Percentiles rank a stretch among this genome's conserved stretches.
Conservation (phyloP, 768 basidiomycete genomes). For the Pleurotus djamor region DNA sequence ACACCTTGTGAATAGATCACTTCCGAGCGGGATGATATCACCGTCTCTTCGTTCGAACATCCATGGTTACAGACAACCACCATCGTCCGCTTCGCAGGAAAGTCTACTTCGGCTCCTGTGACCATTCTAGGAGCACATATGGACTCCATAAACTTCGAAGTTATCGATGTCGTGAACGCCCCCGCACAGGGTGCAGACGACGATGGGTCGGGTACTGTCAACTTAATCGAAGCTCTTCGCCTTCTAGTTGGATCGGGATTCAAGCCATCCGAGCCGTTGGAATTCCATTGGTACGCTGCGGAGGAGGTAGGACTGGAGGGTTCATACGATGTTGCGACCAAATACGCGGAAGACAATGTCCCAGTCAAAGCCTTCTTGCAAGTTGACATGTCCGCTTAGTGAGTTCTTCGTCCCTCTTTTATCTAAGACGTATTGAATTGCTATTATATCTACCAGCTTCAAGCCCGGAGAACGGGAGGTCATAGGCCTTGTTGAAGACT, state of each 20-base stretch:
- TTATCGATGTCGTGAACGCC: slow-evolving; percentile 6
- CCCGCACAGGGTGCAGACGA: slow-evolving; percentile 17
- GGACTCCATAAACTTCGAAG: slow-evolving; percentile 17
- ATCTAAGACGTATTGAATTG: background rate
- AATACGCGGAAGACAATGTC: slow-evolving; percentile 40
- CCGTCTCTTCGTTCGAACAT: slow-evolving; percentile 9
- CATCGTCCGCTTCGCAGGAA: slow-evolving; percentile 13
- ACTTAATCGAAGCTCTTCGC: slow-evolving; percentile 38
- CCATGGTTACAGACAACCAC: slow-evolving; percentile 13
- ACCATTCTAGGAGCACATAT: slow-evolving; percentile 18
- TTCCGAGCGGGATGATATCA: slow-evolving; percentile 3
- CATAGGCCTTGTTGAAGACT: slow-evolving; percentile 36
- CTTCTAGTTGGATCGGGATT: slow-evolving; percentile 34
- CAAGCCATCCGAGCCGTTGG: slow-evolving; percentile 34
- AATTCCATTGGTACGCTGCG: slow-evolving; percentile 47
- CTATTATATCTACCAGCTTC: slow-evolving; percentile 29
- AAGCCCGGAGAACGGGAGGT: slow-evolving; percentile 41
- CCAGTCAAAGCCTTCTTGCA: slow-evolving; percentile 50
- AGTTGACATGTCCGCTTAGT: slow-evolving; percentile 39
- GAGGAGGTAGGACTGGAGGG: slow-evolving; percentile 46
- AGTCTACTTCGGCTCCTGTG: slow-evolving; percentile 1
- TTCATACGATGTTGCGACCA: slow-evolving; percentile 49
- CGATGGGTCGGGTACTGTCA: slow-evolving; percentile 38
- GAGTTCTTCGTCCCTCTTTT: slow-evolving; percentile 9
- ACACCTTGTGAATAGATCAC: background rate